Evolutionary conservation across 2,329 filamentous ascomycete genomes (phyloP), one percentile per base, ranked within the genome.

Genomic region (Hymenoscyphus fructigenus): DNA sequence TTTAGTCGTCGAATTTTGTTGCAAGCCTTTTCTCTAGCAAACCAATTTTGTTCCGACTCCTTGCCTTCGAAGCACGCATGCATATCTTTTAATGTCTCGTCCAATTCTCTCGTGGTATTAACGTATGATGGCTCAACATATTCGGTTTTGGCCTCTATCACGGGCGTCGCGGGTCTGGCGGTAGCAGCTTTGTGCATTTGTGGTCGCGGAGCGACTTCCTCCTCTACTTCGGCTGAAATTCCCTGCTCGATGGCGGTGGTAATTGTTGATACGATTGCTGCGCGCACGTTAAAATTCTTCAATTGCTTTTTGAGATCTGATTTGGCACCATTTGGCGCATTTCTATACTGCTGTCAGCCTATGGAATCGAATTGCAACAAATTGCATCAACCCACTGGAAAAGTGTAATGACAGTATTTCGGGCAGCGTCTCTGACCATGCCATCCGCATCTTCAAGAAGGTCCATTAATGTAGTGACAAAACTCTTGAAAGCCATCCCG

Each of bases 41-140:
- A 76, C 94, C 94, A 98, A 74, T 98, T 98, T 66, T 91, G 87
- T 75, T 98, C 94, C 0, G 90, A 88, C 79, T 98, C 94, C 75
- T 84, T 92, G 61, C 93, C 93, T 70, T 97, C 93, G 68, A 97
- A 97, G 75, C 85, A 84, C 61, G 83, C 83, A 36, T 88, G 82
- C 91, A 98, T 97, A 36, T 91, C 89, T 69, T 86, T 87, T 75
- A 97, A 88, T 1, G 90, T 87, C 29, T 96, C 93, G 66, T 97
- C 93, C n/a, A 98, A 81, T 75, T 97, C 93, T 71, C 92, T 85
- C 70, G 89, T 84, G 1, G 93, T 94, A 72, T 93, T 92, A 64
- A 97, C 87, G 74, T 94, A 93, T 32, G 90, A 81, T 1, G 93
- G 92, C 62, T 96, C 92, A 70, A 96, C 86, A 3, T 83, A 79